Evolutionary conservation across 2,329 filamentous ascomycete species (phyloP).

Genomic region (Capronia epimyces): DNA sequence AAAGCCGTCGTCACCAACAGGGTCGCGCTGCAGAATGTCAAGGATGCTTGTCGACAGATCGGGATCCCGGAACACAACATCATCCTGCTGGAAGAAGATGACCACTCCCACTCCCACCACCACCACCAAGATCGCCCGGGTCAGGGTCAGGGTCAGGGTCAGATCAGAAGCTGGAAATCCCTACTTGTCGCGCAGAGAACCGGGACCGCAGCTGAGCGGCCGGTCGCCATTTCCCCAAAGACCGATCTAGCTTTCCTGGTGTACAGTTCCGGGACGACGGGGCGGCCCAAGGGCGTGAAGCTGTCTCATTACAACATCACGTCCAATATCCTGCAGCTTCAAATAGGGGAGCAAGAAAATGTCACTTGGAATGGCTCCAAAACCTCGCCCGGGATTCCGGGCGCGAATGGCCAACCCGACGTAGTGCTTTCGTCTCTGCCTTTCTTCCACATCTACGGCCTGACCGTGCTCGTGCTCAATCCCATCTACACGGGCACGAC

Average conservation of each 20-base stretch:
- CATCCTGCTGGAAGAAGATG: not conserved
- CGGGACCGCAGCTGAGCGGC: no score
- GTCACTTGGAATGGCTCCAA: not conserved
- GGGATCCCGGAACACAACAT: not conserved
- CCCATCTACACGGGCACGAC: conserved; percentile 66
- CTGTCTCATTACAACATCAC: no score
- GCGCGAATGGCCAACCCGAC: not conserved
- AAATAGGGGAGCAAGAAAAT: not conserved
- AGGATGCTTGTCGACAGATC: not conserved
- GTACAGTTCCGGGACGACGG: no score
- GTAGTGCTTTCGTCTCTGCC: conserved; percentile 45
- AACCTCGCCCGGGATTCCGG: not conserved
- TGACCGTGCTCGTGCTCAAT: conserved; percentile 63
- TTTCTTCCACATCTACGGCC: conserved; percentile 73
- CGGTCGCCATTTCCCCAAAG: no score
- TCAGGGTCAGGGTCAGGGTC: no score
- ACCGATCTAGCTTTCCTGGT: no score
- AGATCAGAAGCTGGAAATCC: no score
- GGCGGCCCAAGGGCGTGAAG: no score
- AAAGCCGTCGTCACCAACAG: not conserved
- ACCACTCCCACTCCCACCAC: no score
- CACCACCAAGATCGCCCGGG: no score
- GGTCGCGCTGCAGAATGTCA: not conserved
- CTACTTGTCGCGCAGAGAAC: no score
- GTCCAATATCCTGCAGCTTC: not conserved